A percentile compares a stretch with the other conserved stretches of the same genome.
These are phyloP conservation scores for Fusarium sp. DNA, from an alignment of 2,329 filamentous ascomycete species.

Conservation along the genomic window DNA sequence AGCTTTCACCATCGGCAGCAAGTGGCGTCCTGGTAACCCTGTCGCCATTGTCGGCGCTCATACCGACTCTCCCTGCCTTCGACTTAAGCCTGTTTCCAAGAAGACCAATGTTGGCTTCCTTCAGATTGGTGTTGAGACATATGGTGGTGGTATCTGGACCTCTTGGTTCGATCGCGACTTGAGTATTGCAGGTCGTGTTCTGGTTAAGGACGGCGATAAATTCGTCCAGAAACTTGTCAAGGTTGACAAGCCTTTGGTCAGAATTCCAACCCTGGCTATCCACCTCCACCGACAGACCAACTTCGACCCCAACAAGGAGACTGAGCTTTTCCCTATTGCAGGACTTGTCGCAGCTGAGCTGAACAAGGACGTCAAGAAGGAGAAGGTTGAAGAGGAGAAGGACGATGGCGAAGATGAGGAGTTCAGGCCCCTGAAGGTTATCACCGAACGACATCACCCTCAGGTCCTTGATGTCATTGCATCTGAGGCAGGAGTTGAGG, in stretches of 20 bases:
- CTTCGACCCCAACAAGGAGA: conserved; percentile 97
- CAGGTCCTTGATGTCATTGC: conserved; percentile 89
- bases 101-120: conserved; percentile 88
- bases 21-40: conserved; percentile 92
- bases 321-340: conserved; percentile 92
- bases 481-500: conserved; percentile 77
- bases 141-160: conserved; percentile 97
- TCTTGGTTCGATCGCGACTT: conserved; percentile 98
- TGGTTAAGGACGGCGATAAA: conserved; percentile 79
- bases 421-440: conserved; percentile 81
- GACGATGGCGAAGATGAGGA: conserved; percentile 58
- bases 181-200: conserved; percentile 87
- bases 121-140: conserved; percentile 96
- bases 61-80: conserved; percentile 92
- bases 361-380: conserved; percentile 75
- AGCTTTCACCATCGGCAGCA: conserved; percentile 89
- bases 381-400: conserved; percentile 56
- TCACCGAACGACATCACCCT: conserved; percentile 88
- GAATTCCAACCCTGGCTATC: conserved; percentile 93
- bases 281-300: conserved; percentile 88
- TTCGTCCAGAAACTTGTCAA: conserved; percentile 90
- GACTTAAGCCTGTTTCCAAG: conserved; percentile 94
- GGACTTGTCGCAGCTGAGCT: conserved; percentile 90
- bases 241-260: conserved; percentile 88
- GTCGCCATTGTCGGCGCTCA: conserved; percentile 95